Evolutionary conservation across 1,284 basidiomycete species (phyloP).

Genomic region (Puccinia coronata): DNA sequence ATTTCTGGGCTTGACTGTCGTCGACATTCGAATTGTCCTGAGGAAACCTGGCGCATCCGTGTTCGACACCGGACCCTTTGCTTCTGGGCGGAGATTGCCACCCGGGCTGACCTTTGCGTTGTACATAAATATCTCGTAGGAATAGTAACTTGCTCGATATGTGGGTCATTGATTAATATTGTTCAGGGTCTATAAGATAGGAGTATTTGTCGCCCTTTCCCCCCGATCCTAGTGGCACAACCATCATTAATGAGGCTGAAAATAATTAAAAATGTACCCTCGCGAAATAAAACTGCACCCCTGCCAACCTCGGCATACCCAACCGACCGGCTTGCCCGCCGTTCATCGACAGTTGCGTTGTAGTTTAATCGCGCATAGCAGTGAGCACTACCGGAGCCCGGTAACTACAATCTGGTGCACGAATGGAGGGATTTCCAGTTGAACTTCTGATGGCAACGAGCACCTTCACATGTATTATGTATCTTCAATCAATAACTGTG

Average conservation of each 20-base stretch:
- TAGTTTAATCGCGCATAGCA: constrained; percentile 5
- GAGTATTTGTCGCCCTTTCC: neutral
- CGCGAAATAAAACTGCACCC: neutral
- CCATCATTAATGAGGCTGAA: neutral
- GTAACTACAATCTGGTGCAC: neutral
- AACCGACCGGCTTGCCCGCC: neutral
- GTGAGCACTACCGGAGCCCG: constrained; percentile 15
- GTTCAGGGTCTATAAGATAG: neutral
- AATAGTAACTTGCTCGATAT: no score
- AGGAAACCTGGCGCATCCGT: no score
- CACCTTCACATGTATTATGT: no score
- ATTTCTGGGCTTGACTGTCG: no score
- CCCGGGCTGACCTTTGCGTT: no score
- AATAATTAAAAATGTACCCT: neutral
- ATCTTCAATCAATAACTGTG: constrained; percentile 10
- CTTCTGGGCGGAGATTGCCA: neutral
- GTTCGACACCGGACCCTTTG: neutral
- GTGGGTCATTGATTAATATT: no score
- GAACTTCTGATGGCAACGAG: neutral
- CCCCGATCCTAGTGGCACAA: neutral
- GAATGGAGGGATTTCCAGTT: neutral
- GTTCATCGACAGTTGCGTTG: constrained; percentile 9
- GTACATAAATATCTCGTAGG: no score
- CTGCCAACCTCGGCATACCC: neutral
- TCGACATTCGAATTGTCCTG: no score